A percentile compares a stretch with the other conserved stretches of the same genome.
Conservation (phyloP, 2,329 filamentous ascomycete species). For the Ascochyta koolunga region DNA sequence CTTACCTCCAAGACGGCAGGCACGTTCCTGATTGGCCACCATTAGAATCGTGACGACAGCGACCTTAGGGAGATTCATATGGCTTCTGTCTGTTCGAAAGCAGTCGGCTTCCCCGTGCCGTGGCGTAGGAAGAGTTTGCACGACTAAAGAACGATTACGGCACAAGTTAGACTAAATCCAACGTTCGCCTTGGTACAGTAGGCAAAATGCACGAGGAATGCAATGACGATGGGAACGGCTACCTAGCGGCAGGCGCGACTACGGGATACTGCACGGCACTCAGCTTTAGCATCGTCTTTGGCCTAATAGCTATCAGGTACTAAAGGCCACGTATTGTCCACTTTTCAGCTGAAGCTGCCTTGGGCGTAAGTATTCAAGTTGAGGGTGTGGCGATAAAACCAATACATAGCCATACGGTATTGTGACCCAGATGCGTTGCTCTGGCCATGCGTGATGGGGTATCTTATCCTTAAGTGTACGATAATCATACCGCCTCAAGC, state of each 20-base stretch:
- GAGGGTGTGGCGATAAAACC: background rate
- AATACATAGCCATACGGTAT: background rate
- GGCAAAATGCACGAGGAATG: conserved; percentile 11
- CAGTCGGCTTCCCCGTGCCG: conserved; percentile 15
- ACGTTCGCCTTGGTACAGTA: background rate
- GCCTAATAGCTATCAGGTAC: background rate
- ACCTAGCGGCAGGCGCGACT: background rate
- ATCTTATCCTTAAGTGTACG: background rate
- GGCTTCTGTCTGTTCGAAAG: conserved; percentile 14
- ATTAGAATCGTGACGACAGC: conserved; percentile 16
- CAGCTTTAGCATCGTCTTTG: conserved; percentile 6
- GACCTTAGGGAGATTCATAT: conserved; percentile 2
- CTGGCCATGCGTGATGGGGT: conserved; percentile 1
- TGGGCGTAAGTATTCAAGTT: background rate
- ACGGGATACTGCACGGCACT: background rate
- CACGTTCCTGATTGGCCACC: conserved; percentile 8
- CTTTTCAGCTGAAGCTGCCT: background rate
- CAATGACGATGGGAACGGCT: conserved; percentile 6
- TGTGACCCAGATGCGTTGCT: background rate
- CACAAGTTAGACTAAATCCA: conserved; percentile 7
- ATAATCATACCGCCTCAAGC: background rate
- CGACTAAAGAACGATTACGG: conserved; percentile 8
- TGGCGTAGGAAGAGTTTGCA: conserved; percentile 15
- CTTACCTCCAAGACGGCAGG: conserved; percentile 12
- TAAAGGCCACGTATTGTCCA: conserved; percentile 1